These are phyloP conservation scores for Lipomyces mesembrius DNA, from an alignment of 805 yeast species.

Conservation along the genomic window DNA sequence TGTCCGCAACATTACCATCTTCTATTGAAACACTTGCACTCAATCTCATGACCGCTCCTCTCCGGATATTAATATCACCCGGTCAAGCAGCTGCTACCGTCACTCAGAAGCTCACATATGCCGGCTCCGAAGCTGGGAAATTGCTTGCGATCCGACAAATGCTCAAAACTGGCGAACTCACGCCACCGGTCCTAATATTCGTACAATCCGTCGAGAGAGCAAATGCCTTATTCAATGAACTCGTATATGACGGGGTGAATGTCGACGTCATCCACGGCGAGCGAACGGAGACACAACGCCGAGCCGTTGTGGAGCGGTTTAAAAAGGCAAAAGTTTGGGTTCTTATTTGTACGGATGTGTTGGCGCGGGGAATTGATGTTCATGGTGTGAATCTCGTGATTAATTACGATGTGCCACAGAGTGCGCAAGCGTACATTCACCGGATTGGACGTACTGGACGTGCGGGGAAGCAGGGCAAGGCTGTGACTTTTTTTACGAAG, in stretches of 20 bases:
- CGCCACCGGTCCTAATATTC: constrained; percentile 91
- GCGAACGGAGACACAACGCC: constrained; percentile 85
- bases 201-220: constrained; percentile 92
- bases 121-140: constrained; percentile 97
- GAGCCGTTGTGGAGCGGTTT: constrained; percentile 79
- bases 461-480: constrained; percentile 84
- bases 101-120: constrained; percentile 79
- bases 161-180: constrained; percentile 77
- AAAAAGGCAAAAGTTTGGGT: constrained; percentile 94
- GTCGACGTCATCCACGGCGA: constrained; percentile 97
- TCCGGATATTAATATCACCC: constrained; percentile 87
- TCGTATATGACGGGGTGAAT: constrained; percentile 85
- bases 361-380: constrained; percentile 96
- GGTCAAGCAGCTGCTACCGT: constrained; percentile 79
- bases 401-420: constrained; percentile 94
- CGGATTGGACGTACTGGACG: constrained; percentile 99
- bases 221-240: constrained; percentile 90
- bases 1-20: constrained; percentile 95
- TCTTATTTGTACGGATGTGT: constrained; percentile 91
- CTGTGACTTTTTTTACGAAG: constrained; percentile 90
- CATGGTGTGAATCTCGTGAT: constrained; percentile 93
- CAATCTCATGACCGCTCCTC: constrained; percentile 80
- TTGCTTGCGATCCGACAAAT: constrained; percentile 87
- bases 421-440: constrained; percentile 94
- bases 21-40: constrained; percentile 87